Evolutionary conservation across 2,329 filamentous ascomycete genomes (phyloP), one percentile per base, ranked within the genome.

Genomic region (Ramularia endophylla): DNA sequence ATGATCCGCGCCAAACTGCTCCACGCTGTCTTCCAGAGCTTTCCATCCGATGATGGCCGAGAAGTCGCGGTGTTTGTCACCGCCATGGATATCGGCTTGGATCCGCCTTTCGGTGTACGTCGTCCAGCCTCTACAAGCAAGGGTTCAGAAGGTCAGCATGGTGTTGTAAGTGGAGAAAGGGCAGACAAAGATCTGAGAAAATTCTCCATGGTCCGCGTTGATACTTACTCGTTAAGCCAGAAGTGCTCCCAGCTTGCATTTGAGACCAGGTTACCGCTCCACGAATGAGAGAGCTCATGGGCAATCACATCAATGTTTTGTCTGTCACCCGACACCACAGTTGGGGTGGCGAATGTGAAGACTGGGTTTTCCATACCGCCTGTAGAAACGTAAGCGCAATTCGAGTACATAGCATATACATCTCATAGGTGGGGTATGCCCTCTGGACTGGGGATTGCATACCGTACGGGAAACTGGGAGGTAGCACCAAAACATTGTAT

Each of bases 31-130:
- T 66, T 84, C 76, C 13, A 95, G 77, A 2, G 83, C 78, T 61
- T 94, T 92, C 90, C 90, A 97, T 45, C 92, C 92, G 51, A 95
- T 94, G 51, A 97, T 94, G 50, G 90, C 83, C 7, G 86, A 94
- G 65, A 98, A 97, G 67, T 95, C 85, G 48, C 92, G 86, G 60
- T 94, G 82, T 4, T 85, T 69, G 50, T 90, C 84, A 34, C 88
- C 88, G n/a, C 58, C 58, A 55, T 95, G 88, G 32, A 94, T 72
- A 15, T 72, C 77, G 11, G 80, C 83, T 50, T 81, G 75, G 44
- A 94, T 87, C 5, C 92, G 78, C 38, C 92, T 83, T 67, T 98
- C 92, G 4, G 97, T 75, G 58, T 98, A 98, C 15, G 83, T 85
- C 0, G 92, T 97, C 92, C 90, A 97, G 22, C 90, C 90, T 58